Evolutionary conservation across 2,329 filamentous ascomycete genomes (phyloP), one percentile per base, ranked within the genome.

Genomic region (Monosporascus sp.): DNA sequence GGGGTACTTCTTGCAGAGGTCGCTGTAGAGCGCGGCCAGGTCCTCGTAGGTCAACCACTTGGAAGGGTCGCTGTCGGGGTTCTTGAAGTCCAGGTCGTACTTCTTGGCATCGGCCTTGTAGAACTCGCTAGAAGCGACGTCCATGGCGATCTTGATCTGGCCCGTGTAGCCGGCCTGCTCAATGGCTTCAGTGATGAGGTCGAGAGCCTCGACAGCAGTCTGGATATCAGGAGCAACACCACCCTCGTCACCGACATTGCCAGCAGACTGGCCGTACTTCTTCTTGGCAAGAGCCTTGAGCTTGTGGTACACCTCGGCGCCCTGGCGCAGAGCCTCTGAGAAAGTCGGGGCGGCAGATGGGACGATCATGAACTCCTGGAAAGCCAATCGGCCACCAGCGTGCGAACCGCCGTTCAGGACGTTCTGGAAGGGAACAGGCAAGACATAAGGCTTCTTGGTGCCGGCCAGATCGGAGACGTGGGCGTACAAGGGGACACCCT

Each of bases 1-100:
- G 69, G 94, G 93, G 82, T 99, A 99, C 81, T 96, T 97, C 83
- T 86, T 83, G 72, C 83, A 82, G 57, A 99, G 86, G 47, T 85
- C 80, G 74, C 89, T 84, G 86, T 99, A 97, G 68, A 95, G 79
- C 69, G 88, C 85, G 71, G 94, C 93, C 59, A 99, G 88, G 80
- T 99, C 82, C 83, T 97, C 90, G 78, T 97, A 97, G 65, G 90
- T 96, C 81, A 99, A 82, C 94, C 94, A 97, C 85, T 99, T 97
- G 81, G 77, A 83, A 71, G 86, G 83, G 81, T 99, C 94, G 74
- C 88, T 94, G 60, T 97, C 88, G 69, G 94, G 93, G 86, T 99
- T 99, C 90, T 99, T 97, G 90, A 97, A 99, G 87, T 97, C 94
- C 62, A 99, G 84, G 72, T 99, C 94, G 84, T 99, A 99, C 84